These are phyloP conservation scores for Aspergillus carbonarius DNA, from an alignment of 2,329 filamentous ascomycete species.

Conservation along the genomic window DNA sequence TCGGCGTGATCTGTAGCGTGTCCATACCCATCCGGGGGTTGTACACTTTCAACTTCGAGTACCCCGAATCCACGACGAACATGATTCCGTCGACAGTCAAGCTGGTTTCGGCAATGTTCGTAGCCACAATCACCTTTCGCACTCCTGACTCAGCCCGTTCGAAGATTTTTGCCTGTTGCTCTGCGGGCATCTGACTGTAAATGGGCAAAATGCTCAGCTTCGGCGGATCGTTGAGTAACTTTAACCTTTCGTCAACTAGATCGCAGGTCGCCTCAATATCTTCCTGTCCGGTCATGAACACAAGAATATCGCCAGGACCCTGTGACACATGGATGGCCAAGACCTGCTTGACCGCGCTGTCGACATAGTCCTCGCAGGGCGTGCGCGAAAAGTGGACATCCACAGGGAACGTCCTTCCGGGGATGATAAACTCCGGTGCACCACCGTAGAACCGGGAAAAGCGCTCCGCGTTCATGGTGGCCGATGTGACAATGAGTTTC, in stretches of 20 bases:
- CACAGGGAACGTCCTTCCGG: slow-evolving; percentile 92
- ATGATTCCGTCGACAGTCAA: slow-evolving; percentile 98
- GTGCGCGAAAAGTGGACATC: slow-evolving; percentile 94
- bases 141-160: slow-evolving; percentile 86
- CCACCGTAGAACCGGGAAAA: slow-evolving; percentile 96
- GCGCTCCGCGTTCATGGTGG: slow-evolving; percentile 96
- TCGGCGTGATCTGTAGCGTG: slow-evolving; percentile 93
- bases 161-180: slow-evolving; percentile 96
- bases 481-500: slow-evolving; percentile 95
- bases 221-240: slow-evolving; percentile 87
- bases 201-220: slow-evolving; percentile 94
- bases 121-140: slow-evolving; percentile 95
- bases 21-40: slow-evolving; percentile 99
- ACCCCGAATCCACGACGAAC: slow-evolving; percentile 96
- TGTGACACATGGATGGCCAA: slow-evolving; percentile 95
- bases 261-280: slow-evolving; percentile 98
- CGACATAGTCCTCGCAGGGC: slow-evolving; percentile 96
- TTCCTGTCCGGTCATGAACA: slow-evolving; percentile 99
- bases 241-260: slow-evolving; percentile 80
- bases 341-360: slow-evolving; percentile 93
- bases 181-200: slow-evolving; percentile 99
- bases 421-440: slow-evolving; percentile 94
- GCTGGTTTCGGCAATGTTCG: slow-evolving; percentile 97
- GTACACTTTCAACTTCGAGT: slow-evolving; percentile 97
- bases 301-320: slow-evolving; percentile 86